Conservation (phyloP, 2,329 filamentous ascomycete genomes). For the Fusarium lateritium region DNA sequence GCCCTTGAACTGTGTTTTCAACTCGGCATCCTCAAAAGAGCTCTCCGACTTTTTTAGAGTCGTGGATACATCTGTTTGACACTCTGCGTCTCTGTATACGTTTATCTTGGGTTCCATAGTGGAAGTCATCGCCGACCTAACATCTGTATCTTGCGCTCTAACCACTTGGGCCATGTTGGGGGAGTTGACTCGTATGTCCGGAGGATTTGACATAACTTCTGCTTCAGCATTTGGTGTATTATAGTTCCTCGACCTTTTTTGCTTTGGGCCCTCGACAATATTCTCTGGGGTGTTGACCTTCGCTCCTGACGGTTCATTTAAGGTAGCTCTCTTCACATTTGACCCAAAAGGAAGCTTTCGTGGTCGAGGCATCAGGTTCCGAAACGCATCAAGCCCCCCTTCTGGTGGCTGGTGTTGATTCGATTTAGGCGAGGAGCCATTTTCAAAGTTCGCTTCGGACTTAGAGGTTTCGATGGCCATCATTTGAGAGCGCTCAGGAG, state of each 20-base stretch:
- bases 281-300: neutral
- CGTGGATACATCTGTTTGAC: slow-evolving; percentile 19
- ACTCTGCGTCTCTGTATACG: slow-evolving; percentile 28
- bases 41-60: neutral
- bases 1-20: neutral
- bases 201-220: neutral
- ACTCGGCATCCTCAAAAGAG: neutral
- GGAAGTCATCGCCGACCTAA: neutral
- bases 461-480: neutral
- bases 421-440: neutral
- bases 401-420: neutral
- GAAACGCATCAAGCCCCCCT: slow-evolving; percentile 37
- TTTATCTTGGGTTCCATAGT: neutral
- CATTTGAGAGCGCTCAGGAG: neutral
- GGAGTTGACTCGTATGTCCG: neutral
- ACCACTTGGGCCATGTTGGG: neutral
- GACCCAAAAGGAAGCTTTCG: slow-evolving; percentile 51
- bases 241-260: neutral
- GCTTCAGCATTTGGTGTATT: neutral
- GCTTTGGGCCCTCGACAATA: neutral
- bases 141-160: neutral
- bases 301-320: neutral
- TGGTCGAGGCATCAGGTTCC: slow-evolving; percentile 51
- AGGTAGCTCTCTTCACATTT: neutral
- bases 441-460: slow-evolving; percentile 7